Evolutionary conservation across 805 yeast genomes (phyloP).

Genomic region (Sugiyamaella qingdaonensis): DNA sequence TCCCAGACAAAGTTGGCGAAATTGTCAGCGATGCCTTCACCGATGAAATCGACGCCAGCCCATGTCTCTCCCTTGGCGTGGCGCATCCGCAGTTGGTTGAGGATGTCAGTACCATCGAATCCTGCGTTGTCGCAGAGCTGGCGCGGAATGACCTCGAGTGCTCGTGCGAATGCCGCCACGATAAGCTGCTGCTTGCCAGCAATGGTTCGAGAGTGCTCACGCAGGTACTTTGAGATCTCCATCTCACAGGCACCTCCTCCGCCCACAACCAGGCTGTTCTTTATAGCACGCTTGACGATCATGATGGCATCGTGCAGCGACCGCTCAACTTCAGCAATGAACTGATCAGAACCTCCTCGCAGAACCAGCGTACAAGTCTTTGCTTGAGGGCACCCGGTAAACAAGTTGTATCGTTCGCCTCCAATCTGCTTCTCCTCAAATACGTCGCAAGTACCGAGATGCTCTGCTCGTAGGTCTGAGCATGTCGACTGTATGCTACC

Average conservation of each 20-base stretch:
- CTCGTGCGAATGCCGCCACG: constrained; percentile 88
- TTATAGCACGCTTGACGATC: constrained; percentile 94
- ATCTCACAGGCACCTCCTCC: constrained; percentile 99
- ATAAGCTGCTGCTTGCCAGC: constrained; percentile 96
- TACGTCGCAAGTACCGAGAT: constrained; percentile 75
- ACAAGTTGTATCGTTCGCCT: constrained; percentile 88
- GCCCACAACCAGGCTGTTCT: constrained; percentile 83
- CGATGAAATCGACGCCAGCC: constrained; percentile 89
- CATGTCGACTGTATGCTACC: constrained; percentile 73
- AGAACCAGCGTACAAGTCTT: constrained; percentile 89
- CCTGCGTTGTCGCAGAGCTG: constrained; percentile 99
- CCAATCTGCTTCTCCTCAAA: constrained; percentile 97
- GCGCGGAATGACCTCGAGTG: constrained; percentile 93
- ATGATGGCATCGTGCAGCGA: constrained; percentile 96
- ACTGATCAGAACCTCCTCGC: constrained; percentile 98
- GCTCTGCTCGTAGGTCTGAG: constrained; percentile 59
- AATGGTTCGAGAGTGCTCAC: constrained; percentile 81
- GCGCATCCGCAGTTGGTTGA: constrained; percentile 84
- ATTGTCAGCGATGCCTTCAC: constrained; percentile 76
- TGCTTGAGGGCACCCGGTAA: constrained; percentile 87
- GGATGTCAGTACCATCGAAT: constrained; percentile 90
- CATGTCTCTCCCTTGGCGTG: constrained; percentile 91
- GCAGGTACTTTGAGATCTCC: constrained; percentile 85
- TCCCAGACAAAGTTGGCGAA: constrained; percentile 92
- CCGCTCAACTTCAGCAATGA: constrained; percentile 95